phyloP scores from a whole-genome alignment of 768 basidiomycete species.

The Suillus ampliporus region DNA sequence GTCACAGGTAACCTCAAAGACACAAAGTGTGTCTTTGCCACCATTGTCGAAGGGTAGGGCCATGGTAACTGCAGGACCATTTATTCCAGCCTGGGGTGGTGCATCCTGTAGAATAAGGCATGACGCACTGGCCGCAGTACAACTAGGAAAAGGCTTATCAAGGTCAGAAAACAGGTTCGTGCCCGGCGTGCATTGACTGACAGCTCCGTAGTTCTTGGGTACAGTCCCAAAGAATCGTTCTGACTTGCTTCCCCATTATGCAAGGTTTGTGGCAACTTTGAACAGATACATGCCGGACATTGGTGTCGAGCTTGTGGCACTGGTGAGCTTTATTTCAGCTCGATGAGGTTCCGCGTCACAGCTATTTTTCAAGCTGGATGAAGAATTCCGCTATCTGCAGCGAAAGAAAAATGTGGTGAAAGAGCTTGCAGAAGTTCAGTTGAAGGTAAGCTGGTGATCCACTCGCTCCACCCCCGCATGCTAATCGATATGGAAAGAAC shows the following conservation, averaged over 20 bases:
- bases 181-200: neutral
- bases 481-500: constrained; percentile 62
- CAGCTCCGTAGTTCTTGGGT: constrained; percentile 64
- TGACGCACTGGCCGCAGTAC: constrained; percentile 91
- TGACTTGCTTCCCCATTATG: constrained; percentile 93
- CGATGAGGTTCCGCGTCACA: constrained; percentile 8
- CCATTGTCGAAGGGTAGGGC: constrained; percentile 32
- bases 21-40: too few relatives aligned
- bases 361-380: constrained; percentile 71
- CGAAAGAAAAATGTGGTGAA: constrained; percentile 92
- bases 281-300: constrained; percentile 94
- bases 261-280: constrained; percentile 86
- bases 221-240: constrained; percentile 87
- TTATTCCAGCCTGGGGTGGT: constrained; percentile 97
- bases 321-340: constrained; percentile 55
- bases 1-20: too few relatives aligned
- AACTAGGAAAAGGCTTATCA: constrained; percentile 91
- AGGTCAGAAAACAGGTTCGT: constrained; percentile 50
- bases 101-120: constrained; percentile 98
- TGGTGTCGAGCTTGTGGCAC: constrained; percentile 78
- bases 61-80: constrained; percentile 94
- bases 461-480: constrained; percentile 2
- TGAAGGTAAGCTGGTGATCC: constrained; percentile 61
- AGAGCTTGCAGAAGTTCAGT: constrained; percentile 83
- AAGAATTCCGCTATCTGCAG: constrained; percentile 95